phyloP scores from a whole-genome alignment of 2,329 filamentous ascomycete genomes.

The Talaromyces sp. region DNA sequence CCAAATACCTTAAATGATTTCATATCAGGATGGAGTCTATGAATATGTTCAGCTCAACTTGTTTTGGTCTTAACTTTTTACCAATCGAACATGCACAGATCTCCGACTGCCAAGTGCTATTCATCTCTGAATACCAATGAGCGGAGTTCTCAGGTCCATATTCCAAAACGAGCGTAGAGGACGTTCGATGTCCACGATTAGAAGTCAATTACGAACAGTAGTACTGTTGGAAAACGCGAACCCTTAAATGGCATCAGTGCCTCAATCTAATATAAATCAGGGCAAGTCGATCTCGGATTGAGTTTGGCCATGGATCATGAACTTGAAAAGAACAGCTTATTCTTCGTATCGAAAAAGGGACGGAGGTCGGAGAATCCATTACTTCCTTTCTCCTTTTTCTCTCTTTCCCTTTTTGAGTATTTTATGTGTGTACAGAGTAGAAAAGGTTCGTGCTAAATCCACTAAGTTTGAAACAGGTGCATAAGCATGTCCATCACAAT shows the following conservation, averaged over 20 bases:
- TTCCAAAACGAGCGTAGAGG: not conserved
- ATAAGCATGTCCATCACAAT: conserved; percentile 7
- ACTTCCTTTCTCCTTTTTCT: not conserved
- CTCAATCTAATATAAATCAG: not conserved
- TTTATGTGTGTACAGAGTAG: not conserved
- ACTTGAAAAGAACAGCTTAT: not conserved
- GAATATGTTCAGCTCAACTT: not conserved
- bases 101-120: not conserved
- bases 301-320: conserved; percentile 6
- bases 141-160: not conserved
- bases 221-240: too few relatives aligned
- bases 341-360: not conserved
- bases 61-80: not conserved
- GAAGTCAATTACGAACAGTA: not conserved
- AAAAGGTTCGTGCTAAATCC: conserved; percentile 3
- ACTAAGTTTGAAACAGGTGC: conserved; percentile 9
- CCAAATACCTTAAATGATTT: not conserved
- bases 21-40: not conserved
- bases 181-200: not conserved
- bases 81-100: not conserved
- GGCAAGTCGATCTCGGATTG: not conserved
- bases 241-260: not conserved
- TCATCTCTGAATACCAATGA: not conserved
- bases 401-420: not conserved
- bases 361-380: not conserved